Conservation (phyloP, 495 filamentous ascomycete genomes). For the Talaromyces proteolyticus region DNA sequence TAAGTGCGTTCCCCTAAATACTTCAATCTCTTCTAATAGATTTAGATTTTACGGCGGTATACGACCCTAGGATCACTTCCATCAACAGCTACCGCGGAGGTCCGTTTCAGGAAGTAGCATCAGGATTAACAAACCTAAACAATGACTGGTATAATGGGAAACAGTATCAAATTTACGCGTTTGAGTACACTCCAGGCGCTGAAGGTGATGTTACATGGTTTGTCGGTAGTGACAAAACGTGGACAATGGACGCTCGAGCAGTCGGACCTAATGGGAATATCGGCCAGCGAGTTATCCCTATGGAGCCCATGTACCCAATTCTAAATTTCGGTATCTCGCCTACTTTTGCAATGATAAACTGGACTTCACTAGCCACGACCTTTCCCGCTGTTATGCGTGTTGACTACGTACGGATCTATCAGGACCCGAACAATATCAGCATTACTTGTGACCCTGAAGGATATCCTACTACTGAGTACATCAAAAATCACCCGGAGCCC, state of each 20-base stretch:
- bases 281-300: constrained; percentile 60
- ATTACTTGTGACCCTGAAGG: constrained; percentile 69
- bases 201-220: constrained; percentile 61
- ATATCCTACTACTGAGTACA: constrained; percentile 68
- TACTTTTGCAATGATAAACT: constrained; percentile 58
- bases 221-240: constrained; percentile 58
- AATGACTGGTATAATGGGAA: constrained; percentile 73
- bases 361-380: constrained; percentile 41
- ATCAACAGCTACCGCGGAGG: constrained; percentile 67
- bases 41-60: constrained; percentile 55
- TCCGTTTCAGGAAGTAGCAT: constrained; percentile 67
- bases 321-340: constrained; percentile 71
- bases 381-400: constrained; percentile 67
- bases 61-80: constrained; percentile 49
- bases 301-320: constrained; percentile 65
- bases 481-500: constrained; percentile 52
- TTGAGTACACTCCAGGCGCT: constrained; percentile 65
- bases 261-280: constrained; percentile 70
- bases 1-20: constrained; percentile 15
- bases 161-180: constrained; percentile 64
- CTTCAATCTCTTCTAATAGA: background rate
- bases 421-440: constrained; percentile 50
- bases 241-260: constrained; percentile 59
- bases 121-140: constrained; percentile 65
- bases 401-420: constrained; percentile 74